Percentiles rank a stretch among this genome's conserved stretches.
Evolutionary conservation across 352 stramenopile species (phyloP).

Genomic region (Aphanomyces stellatus): DNA sequence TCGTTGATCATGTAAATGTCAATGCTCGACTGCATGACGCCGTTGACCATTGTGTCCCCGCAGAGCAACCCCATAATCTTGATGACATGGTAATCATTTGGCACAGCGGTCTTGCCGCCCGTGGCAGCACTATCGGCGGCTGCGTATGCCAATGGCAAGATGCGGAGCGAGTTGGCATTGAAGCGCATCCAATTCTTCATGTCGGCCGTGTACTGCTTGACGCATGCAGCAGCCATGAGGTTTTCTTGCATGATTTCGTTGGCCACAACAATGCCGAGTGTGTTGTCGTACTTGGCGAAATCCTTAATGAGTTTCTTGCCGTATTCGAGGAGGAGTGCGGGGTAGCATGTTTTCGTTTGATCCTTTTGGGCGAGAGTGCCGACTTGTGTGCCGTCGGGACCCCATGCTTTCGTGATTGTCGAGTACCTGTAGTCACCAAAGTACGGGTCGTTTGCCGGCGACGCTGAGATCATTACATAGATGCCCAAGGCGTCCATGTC

Average conservation of each 20-base stretch:
- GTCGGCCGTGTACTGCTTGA: conserved; percentile 77
- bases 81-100: conserved; percentile 74
- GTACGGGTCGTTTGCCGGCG: conserved; percentile 75
- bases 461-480: conserved; percentile 75
- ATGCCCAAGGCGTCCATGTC: conserved; percentile 71
- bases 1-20: conserved; percentile 87
- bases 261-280: conserved; percentile 64
- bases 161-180: conserved; percentile 74
- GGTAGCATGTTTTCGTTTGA: conserved; percentile 75
- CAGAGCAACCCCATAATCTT: conserved; percentile 80
- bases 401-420: conserved; percentile 59
- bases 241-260: conserved; percentile 86
- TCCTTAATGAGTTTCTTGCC: conserved; percentile 85
- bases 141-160: conserved; percentile 71
- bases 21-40: conserved; percentile 72
- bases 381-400: conserved; percentile 32
- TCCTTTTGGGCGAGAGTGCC: conserved; percentile 35
- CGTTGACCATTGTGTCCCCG: conserved; percentile 74
- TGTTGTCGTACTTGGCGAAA: conserved; percentile 85
- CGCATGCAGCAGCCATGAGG: conserved; percentile 60
- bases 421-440: conserved; percentile 79
- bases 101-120: conserved; percentile 7
- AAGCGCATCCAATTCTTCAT: conserved; percentile 84
- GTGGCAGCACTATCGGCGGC: conserved; percentile 36
- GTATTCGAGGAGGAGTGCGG: conserved; percentile 72